Percentiles rank a stretch among this genome's conserved stretches.
These are phyloP conservation scores for Trichoderma koningiopsis DNA, from an alignment of 2,329 filamentous ascomycete genomes.

Conservation along the genomic window DNA sequence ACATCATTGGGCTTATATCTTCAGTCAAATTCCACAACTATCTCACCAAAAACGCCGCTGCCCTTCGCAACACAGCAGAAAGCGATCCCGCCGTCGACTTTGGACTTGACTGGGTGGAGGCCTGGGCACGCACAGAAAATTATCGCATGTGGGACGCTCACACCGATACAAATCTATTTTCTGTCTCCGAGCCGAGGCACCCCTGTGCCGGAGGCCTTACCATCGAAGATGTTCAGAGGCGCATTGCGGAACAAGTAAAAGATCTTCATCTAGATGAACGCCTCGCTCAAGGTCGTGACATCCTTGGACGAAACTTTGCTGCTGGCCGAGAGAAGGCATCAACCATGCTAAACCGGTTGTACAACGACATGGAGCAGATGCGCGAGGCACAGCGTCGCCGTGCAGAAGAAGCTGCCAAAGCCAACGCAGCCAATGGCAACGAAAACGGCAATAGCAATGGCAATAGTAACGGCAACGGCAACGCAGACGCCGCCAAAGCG, in stretches of 20 bases:
- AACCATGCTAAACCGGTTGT: slow-evolving; percentile 82
- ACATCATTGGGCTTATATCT: slow-evolving; percentile 84
- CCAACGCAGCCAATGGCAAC: slow-evolving; percentile 4
- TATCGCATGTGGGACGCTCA: slow-evolving; percentile 83
- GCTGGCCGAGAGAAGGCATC: slow-evolving; percentile 87
- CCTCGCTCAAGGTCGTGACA: slow-evolving; percentile 79
- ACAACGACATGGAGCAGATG: slow-evolving; percentile 79
- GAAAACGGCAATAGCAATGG: not conserved
- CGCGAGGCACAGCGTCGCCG: slow-evolving; percentile 49
- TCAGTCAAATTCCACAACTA: slow-evolving; percentile 87
- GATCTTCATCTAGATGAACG: slow-evolving; percentile 93
- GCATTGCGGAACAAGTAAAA: slow-evolving; percentile 87
- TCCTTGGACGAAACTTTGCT: slow-evolving; percentile 83
- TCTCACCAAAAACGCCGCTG: slow-evolving; percentile 61
- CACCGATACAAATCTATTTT: slow-evolving; percentile 86
- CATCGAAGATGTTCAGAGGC: slow-evolving; percentile 90
- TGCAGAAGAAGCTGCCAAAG: slow-evolving; percentile 41
- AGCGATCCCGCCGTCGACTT: slow-evolving; percentile 87
- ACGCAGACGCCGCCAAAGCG: slow-evolving; percentile 42
- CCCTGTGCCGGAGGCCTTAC: slow-evolving; percentile 90
- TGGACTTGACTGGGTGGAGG: slow-evolving; percentile 79
- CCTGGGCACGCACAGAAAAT: slow-evolving; percentile 86
- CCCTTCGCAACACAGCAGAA: slow-evolving; percentile 68
- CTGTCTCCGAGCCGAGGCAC: slow-evolving; percentile 89
- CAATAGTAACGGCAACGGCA: slow-evolving; percentile 19